A percentile compares a stretch with the other conserved stretches of the same genome.
Conservation (phyloP, 2,329 filamentous ascomycete species). For the Talaromyces pinophilus region DNA sequence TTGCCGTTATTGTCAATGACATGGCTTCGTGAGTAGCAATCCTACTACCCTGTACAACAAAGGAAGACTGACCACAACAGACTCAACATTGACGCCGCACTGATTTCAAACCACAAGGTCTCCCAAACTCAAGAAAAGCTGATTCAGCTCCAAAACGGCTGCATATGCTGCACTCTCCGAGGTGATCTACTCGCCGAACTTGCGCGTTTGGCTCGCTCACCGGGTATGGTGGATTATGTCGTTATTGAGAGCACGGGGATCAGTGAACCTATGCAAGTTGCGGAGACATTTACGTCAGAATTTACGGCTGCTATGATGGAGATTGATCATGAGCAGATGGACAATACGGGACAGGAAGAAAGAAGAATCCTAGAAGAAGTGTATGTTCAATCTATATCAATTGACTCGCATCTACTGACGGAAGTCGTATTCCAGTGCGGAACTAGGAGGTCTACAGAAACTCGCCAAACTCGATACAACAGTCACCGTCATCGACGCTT, state of each 20-base stretch:
- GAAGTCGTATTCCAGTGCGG: constrained; percentile 41
- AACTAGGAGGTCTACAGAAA: constrained; percentile 64
- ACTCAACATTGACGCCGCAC: constrained; percentile 65
- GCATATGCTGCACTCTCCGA: constrained; percentile 74
- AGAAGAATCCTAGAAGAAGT: constrained; percentile 50
- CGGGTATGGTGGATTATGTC: constrained; percentile 67
- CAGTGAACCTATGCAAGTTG: constrained; percentile 72
- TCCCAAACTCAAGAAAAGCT: constrained; percentile 64
- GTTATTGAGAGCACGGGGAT: constrained; percentile 72
- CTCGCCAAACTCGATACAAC: constrained; percentile 69
- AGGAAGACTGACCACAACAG: constrained; percentile 33
- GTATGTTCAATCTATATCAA: constrained; percentile 34
- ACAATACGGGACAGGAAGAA: constrained; percentile 40
- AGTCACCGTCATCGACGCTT: constrained; percentile 71
- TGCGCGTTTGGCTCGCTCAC: constrained; percentile 61
- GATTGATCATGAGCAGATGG: constrained; percentile 47
- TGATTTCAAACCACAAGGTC: constrained; percentile 60
- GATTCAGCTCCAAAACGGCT: constrained; percentile 70
- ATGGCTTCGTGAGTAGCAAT: constrained; percentile 57
- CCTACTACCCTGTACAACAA: fast-evolving
- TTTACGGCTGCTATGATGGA: constrained; percentile 53
- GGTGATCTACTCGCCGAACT: constrained; percentile 71
- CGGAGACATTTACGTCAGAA: constrained; percentile 67
- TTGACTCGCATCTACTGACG: not conserved
- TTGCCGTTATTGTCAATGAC: constrained; percentile 74